Base-by-base conservation (phyloP, 1,284 basidiomycete species). In the Marasmius tenuissimus region DNA sequence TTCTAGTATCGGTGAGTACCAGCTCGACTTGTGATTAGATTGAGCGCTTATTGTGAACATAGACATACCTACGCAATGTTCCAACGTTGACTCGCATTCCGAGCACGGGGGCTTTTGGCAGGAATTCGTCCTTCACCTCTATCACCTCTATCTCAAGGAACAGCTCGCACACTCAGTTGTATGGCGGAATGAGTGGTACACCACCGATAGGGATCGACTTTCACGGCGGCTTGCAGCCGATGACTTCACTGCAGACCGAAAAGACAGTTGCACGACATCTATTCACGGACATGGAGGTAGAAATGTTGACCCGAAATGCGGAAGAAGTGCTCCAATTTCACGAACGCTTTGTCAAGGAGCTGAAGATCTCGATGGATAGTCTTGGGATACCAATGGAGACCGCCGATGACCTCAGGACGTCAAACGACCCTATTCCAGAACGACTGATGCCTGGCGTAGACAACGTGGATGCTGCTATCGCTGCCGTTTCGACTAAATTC, bases 271-370 rank as follows among this genome's bases (percentile, higher is more conserved):
- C 71, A 9, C 80, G 79, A n/a, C 77, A 76, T 59, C 70, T 89
- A 1, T 82, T 90, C 64, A 79, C 81, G 7, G 78, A 84, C 51
- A 69, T 70, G 12, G 88, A 89, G 68, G 71, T 89, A 27, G 82
- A 83, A 42, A 63, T 78, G 4, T 72, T 96, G 61, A 84, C 84
- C 33, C 83, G 93, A 52, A 95, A 95, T 74, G 85, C 89, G 1
- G 82, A 84, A 59, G 84, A 89, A 10, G 78, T 96, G n/a, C 80
- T 95, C 58, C 77, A 80, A 34, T 78, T 94, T 38, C 94, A 96
- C 67, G 86, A 91, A 68, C 78, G 80, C 18, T 86, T 96, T 55
- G 82, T 92, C 33, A 75, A 77, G 38, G 83, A 86, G 60, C 79
- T 93, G 57, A 79, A 80, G 60, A 76, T 77, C n/a, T 82, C 84